Evolutionary conservation across 2,329 filamentous ascomycete genomes (phyloP).

Genomic region (Thelonectria rubi): DNA sequence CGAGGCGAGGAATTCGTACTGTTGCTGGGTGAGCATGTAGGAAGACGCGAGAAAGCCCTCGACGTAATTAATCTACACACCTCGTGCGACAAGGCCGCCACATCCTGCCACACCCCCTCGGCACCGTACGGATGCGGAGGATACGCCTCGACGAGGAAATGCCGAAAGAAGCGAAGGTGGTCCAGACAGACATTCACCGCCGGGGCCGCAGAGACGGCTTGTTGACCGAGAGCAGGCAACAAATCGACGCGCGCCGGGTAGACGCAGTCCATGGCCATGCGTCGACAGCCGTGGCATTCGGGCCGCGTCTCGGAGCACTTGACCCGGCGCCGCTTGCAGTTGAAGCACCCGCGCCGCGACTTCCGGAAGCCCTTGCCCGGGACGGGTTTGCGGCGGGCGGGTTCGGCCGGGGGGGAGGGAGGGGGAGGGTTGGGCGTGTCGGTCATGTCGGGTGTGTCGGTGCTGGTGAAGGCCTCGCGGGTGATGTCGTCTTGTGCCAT

Average conservation of each 20-base stretch:
- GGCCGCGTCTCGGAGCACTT: slow-evolving; percentile 33
- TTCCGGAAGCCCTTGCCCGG: slow-evolving; percentile 29
- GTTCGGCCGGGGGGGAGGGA: neutral
- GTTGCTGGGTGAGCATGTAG: slow-evolving; percentile 21
- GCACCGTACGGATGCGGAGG: neutral
- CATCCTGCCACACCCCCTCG: neutral
- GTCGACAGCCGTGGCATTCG: slow-evolving; percentile 24
- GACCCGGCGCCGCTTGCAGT: slow-evolving; percentile 35
- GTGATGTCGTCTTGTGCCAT: no score
- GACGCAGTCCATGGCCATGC: slow-evolving; percentile 28
- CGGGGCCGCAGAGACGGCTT: neutral
- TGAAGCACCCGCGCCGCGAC: slow-evolving; percentile 31
- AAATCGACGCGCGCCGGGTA: slow-evolving; percentile 11
- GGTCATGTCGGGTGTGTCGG: no score
- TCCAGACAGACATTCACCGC: slow-evolving; percentile 47
- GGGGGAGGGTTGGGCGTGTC: neutral
- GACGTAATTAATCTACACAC: neutral
- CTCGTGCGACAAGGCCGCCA: neutral
- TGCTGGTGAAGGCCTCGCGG: no score
- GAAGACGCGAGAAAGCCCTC: slow-evolving; percentile 12
- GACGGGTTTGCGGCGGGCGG: slow-evolving; percentile 12
- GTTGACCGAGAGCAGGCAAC: neutral
- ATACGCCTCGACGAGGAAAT: neutral
- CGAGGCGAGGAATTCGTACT: slow-evolving; percentile 46
- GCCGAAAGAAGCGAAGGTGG: neutral